phyloP scores from a whole-genome alignment of 805 yeast genomes.

The Kuraishia hungarica region DNA sequence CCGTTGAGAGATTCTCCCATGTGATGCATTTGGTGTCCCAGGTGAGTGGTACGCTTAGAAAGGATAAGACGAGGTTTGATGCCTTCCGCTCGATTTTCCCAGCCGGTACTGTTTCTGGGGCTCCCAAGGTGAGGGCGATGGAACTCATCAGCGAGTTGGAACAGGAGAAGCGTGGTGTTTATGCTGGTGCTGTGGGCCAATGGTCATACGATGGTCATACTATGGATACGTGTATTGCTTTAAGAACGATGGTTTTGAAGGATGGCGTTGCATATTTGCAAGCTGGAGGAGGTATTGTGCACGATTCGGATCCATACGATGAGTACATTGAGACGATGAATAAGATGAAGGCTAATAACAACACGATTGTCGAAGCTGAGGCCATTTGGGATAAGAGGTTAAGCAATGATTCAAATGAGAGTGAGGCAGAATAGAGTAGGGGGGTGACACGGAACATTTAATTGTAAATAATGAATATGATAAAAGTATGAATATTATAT shows the following conservation, averaged over 20 bases:
- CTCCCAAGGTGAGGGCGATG: slow-evolving; percentile 97
- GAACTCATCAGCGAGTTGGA: slow-evolving; percentile 86
- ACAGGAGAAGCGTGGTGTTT: slow-evolving; percentile 88
- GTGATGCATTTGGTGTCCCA: slow-evolving; percentile 95
- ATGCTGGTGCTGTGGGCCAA: slow-evolving; percentile 98
- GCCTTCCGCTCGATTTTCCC: slow-evolving; percentile 98
- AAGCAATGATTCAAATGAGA: slow-evolving; percentile 15
- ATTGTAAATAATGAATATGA: too few relatives aligned
- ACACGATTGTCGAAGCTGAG: slow-evolving; percentile 91
- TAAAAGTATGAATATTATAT: too few relatives aligned
- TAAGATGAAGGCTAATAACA: slow-evolving; percentile 90
- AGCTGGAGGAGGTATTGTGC: slow-evolving; percentile 99
- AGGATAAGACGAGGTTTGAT: slow-evolving; percentile 84
- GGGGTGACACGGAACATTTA: too few relatives aligned
- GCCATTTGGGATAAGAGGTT: slow-evolving; percentile 51
- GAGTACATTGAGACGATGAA: slow-evolving; percentile 96
- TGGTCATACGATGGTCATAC: slow-evolving; percentile 94
- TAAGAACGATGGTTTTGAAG: slow-evolving; percentile 93
- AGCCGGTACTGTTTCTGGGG: slow-evolving; percentile 98
- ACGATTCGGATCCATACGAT: slow-evolving; percentile 89
- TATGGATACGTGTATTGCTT: slow-evolving; percentile 97
- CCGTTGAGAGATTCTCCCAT: slow-evolving; percentile 90
- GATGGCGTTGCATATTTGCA: slow-evolving; percentile 87
- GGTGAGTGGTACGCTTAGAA: slow-evolving; percentile 84
- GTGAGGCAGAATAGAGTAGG: slow-evolving; percentile 16